phyloP scores from a whole-genome alignment of 495 filamentous ascomycete genomes.

The Podospora sp. region DNA sequence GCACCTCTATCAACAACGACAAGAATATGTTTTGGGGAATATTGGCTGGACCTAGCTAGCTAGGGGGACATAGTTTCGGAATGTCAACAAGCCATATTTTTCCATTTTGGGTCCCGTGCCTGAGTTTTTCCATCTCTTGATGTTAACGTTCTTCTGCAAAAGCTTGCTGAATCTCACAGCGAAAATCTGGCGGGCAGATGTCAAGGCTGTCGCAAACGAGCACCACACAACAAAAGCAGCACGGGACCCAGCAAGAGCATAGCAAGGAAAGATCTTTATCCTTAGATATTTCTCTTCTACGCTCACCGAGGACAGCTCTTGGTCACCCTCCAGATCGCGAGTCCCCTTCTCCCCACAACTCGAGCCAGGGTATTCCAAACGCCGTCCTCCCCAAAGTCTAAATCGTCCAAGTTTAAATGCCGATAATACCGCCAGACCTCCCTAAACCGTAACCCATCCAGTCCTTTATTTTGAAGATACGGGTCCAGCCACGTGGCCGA shows the following conservation, averaged over 20 bases:
- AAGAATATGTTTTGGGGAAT: constrained; percentile 26
- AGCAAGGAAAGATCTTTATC: not conserved
- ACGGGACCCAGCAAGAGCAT: not conserved
- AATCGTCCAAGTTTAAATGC: constrained; percentile 89
- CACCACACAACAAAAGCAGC: no score
- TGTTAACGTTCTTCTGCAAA: no score
- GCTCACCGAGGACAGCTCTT: constrained; percentile 46
- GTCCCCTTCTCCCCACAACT: constrained; percentile 77
- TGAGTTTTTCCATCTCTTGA: no score
- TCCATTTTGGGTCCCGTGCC: no score
- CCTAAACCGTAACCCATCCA: constrained; percentile 56
- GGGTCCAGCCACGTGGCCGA: constrained; percentile 73
- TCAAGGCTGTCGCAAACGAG: no score
- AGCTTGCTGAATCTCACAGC: no score
- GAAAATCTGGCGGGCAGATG: no score
- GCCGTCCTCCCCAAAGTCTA: constrained; percentile 87
- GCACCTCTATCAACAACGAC: constrained; percentile 22
- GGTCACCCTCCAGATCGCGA: constrained; percentile 78
- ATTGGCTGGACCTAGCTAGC: constrained; percentile 23
- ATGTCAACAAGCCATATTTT: constrained; percentile 25
- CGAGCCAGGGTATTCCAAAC: constrained; percentile 70
- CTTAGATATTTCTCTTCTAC: not conserved
- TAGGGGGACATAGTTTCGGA: constrained; percentile 29
- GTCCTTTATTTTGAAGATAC: constrained; percentile 53
- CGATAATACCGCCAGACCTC: constrained; percentile 70